These are phyloP conservation scores for Astraeus odoratus DNA, from an alignment of 768 basidiomycete species.

Conservation along the genomic window DNA sequence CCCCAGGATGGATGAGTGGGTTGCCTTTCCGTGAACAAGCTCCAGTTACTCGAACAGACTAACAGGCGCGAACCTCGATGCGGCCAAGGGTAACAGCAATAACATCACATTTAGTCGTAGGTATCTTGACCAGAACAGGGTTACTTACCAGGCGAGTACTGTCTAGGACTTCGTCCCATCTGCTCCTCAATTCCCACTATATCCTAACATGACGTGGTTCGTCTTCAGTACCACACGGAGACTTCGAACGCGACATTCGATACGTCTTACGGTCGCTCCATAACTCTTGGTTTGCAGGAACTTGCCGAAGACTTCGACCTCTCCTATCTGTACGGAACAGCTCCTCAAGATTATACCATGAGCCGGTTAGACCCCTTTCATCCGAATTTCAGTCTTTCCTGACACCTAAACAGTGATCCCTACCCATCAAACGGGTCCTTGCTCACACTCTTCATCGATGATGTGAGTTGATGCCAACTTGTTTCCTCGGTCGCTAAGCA, in stretches of 20 bases:
- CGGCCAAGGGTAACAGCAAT: slow-evolving; percentile 29
- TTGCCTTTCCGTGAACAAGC: background rate
- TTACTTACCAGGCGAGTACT: slow-evolving; percentile 62
- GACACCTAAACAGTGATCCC: slow-evolving; percentile 19
- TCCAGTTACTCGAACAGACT: background rate
- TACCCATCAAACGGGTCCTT: slow-evolving; percentile 54
- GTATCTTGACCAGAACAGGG: slow-evolving; percentile 75
- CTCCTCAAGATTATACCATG: slow-evolving; percentile 66
- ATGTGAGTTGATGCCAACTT: slow-evolving; percentile 23
- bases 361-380: slow-evolving; percentile 33
- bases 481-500: background rate
- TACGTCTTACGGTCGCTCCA: slow-evolving; percentile 40
- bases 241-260: slow-evolving; percentile 44
- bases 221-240: slow-evolving; percentile 54
- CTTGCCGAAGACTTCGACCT: slow-evolving; percentile 55
- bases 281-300: slow-evolving; percentile 46
- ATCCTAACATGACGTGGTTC: background rate
- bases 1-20: slow-evolving; percentile 56
- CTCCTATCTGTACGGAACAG: slow-evolving; percentile 50
- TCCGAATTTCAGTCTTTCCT: background rate
- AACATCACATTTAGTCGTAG: slow-evolving; percentile 61
- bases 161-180: too few species aligned
- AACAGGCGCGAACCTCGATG: slow-evolving; percentile 43
- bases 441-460: slow-evolving; percentile 46
- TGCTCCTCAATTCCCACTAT: too few species aligned